Evolutionary conservation across 1,284 basidiomycete genomes (phyloP), one percentile per base, ranked within the genome.

Genomic region (Rhodotorula sp.): DNA sequence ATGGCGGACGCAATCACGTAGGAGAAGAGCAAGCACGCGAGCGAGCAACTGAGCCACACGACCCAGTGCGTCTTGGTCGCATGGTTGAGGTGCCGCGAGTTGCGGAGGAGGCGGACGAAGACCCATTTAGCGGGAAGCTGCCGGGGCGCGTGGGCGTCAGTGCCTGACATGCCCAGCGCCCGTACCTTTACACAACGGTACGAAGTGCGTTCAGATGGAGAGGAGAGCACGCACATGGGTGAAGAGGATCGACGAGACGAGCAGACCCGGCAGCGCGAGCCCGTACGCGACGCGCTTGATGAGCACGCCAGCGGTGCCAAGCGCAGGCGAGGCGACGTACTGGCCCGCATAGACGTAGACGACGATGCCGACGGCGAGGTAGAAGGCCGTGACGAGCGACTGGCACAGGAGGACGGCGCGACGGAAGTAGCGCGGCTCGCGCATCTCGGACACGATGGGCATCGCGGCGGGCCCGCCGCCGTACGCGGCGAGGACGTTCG

Each of bases 41-140:
- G 19, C 81, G 82, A 86, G 23, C 81, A 82, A 70, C 87, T 84
- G 64, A 55, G 13, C 65, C 65, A 66, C 44, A 17, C 52, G 58
- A 19, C 9, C 17, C 21, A 66, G 58, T 66, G 65, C 41, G 50
- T 66, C 10, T 14, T 17, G 21, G 65, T 59, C 13, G 8, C 4
- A 19, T 44, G 19, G 71, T 87, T 84, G 64, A 90, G 79, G 78
- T 89, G 88, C 23, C 80, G 80, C 17, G 86, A 84, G 70, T 84
- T 83, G 27, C 87, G 84, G 77, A 89, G 86, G 63, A 86, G 72
- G 23, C 88, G 84, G 66, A 89, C 82, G 76, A 89, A 88, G 55
- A 88, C 76, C 52, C 87, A 84, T 76, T 89, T 89, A 44, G 86
- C 86, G 10, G 86, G 84, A 0, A 85, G 84, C 77, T 88, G 86